A percentile compares a stretch with the other conserved stretches of the same genome.
phyloP scores from a whole-genome alignment of 2,329 filamentous ascomycete genomes.

The Penicillium sp. region DNA sequence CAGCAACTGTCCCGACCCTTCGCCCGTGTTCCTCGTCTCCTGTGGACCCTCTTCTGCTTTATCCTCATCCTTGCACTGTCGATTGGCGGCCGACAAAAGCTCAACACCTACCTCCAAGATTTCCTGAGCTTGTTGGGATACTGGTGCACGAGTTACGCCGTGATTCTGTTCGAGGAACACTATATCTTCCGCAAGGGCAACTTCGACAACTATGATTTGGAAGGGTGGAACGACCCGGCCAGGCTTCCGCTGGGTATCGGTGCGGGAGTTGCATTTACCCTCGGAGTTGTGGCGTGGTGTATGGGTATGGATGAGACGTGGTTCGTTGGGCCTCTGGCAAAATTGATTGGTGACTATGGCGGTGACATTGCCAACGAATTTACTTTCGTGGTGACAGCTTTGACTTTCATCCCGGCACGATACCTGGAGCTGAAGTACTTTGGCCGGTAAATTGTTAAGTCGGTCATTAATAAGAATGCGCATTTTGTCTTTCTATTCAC shows the following conservation, averaged over 20 bases:
- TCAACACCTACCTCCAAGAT: conserved; percentile 48
- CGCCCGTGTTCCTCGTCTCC: conserved; percentile 46
- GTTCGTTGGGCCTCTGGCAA: conserved; percentile 51
- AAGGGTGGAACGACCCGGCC: conserved; percentile 49
- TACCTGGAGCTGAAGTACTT: conserved; percentile 51
- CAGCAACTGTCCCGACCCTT: conserved; percentile 46
- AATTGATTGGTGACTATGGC: conserved; percentile 45
- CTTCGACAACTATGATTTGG: conserved; percentile 49
- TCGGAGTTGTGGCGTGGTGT: conserved; percentile 51
- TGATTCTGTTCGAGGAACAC: conserved; percentile 52
- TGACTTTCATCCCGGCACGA: conserved; percentile 50
- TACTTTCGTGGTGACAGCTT: conserved; percentile 50
- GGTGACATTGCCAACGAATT: conserved; percentile 57
- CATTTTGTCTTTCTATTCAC: background rate
- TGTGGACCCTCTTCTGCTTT: conserved; percentile 52
- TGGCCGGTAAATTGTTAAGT: conserved; percentile 33
- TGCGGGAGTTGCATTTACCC: conserved; percentile 46
- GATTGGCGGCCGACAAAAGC: conserved; percentile 44
- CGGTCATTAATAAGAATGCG: background rate
- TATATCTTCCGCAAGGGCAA: conserved; percentile 48
- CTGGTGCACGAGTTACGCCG: conserved; percentile 52
- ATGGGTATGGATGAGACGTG: conserved; percentile 62
- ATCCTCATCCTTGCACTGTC: conserved; percentile 47
- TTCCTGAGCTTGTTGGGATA: conserved; percentile 53
- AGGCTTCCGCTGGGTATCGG: conserved; percentile 48